Base-by-base conservation (phyloP, 2,329 filamentous ascomycete genomes). In the Exophiala xenobiotica region DNA sequence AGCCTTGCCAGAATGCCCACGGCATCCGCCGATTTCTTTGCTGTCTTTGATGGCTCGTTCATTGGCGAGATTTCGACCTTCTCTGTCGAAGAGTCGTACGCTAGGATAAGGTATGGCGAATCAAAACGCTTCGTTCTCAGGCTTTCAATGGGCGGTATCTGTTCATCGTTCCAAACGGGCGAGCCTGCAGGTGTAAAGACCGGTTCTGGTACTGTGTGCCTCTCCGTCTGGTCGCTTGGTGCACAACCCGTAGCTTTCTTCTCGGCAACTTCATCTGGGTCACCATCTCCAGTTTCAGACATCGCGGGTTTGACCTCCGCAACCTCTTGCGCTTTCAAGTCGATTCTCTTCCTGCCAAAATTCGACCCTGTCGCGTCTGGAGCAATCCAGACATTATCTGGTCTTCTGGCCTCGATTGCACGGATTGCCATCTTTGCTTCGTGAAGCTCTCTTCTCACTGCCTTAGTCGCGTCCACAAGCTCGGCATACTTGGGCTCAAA, bases 1-100 rank as follows among this genome's bases (percentile, higher is more conserved):
- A 75, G 58, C 8, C 63, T 66, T 14, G 66, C 60, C 6, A 75
- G 59, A 4, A 72, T 60, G 9, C 70, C 65, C n/a, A 63, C 59
- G 5, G 68, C 63, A 46, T 64, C 54, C 5, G 20, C 33, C 6
- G 49, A 19, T 16, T 48, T 46, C n/a, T 41, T 45, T 16, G 40
- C 18, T 18, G 33, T 18, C 1, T 33, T 37, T 18, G 47, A 27
- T 11, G 51, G 48, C 24, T 51, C 46, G 27, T 53, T 56, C 40
- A 57, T 37, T n/a, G 57, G 53, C 59, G 49, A 56, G n/a, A 53
- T 41, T 26, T 53, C 46, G 12, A 58, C 53, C 26, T 55, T 55
- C 1, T 35, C 54, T 4, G 60, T 48, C 6, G 61, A 49, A 38
- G 65, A n/a, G 40, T 62, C 38, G 37, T 58, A 58, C 5, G 46